These are phyloP conservation scores for Cerrena zonata DNA, from an alignment of 1,284 basidiomycete species.

Conservation along the genomic window DNA sequence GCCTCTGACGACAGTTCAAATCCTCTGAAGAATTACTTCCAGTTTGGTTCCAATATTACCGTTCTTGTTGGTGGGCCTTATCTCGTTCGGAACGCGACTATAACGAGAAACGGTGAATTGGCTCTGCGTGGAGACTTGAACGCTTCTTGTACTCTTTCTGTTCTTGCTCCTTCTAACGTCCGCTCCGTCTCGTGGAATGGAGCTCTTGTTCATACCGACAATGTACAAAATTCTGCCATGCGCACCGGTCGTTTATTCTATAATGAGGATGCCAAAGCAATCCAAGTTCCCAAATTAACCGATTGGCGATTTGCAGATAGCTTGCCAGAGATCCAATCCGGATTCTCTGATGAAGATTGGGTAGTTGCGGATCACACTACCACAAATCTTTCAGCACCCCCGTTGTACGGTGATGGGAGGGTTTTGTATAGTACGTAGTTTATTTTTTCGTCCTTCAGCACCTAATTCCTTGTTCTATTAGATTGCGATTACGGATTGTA, in stretches of 20 bases:
- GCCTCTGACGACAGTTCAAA: slow-evolving; percentile 18
- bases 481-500: slow-evolving; percentile 78
- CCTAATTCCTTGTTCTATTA: neutral
- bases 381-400: slow-evolving; percentile 65
- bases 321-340: slow-evolving; percentile 56
- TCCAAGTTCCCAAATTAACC: slow-evolving; percentile 35
- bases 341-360: slow-evolving; percentile 62
- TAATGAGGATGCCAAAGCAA: slow-evolving; percentile 11
- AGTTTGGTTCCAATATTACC: slow-evolving; percentile 47
- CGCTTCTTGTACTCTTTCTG: slow-evolving; percentile 34
- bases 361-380: slow-evolving; percentile 57
- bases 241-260: slow-evolving; percentile 21
- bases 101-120: slow-evolving; percentile 32
- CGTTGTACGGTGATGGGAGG: slow-evolving; percentile 66
- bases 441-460: neutral
- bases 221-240: slow-evolving; percentile 12
- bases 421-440: slow-evolving; percentile 60
- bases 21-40: slow-evolving; percentile 40
- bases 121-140: slow-evolving; percentile 45
- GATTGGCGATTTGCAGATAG: slow-evolving; percentile 69
- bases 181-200: slow-evolving; percentile 68
- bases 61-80: slow-evolving; percentile 51
- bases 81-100: slow-evolving; percentile 47
- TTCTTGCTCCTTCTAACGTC: slow-evolving; percentile 50
- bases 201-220: slow-evolving; percentile 16